phyloP scores from a whole-genome alignment of 331 rosid species.

The Rosa hybrid region DNA sequence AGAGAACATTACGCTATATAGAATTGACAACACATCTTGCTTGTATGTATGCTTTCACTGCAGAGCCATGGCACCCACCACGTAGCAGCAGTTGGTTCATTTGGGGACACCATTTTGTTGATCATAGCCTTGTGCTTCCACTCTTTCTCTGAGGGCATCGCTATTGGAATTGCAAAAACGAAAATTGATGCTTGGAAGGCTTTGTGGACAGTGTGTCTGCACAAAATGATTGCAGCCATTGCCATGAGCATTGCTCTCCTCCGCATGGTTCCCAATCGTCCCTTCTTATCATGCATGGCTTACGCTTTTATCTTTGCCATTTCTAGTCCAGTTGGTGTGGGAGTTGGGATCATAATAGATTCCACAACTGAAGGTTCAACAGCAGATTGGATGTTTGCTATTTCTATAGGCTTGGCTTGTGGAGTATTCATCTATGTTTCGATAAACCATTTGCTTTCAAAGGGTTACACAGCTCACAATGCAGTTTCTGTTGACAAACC shows the following conservation, averaged over 20 bases:
- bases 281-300: conserved; percentile 46
- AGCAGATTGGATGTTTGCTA: conserved; percentile 80
- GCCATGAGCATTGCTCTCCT: conserved; percentile 88
- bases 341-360: conserved; percentile 71
- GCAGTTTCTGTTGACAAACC: conserved; percentile 42
- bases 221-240: conserved; percentile 84
- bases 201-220: conserved; percentile 76
- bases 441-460: conserved; percentile 64
- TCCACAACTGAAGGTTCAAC: conserved; percentile 62
- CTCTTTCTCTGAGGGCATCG: conserved; percentile 35
- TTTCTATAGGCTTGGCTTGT: conserved; percentile 80
- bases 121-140: conserved; percentile 75
- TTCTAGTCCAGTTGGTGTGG: conserved; percentile 76
- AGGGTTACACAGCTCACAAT: conserved; percentile 52
- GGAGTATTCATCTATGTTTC: conserved; percentile 84
- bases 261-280: conserved; percentile 62
- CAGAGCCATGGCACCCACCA: conserved; percentile 38
- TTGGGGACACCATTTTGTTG: conserved; percentile 63
- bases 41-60: conserved; percentile 15
- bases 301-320: conserved; percentile 76
- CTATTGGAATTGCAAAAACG: conserved; percentile 59
- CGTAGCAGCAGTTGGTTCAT: conserved; percentile 39
- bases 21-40: background rate
- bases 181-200: conserved; percentile 71
- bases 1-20: too few species aligned